Evolutionary conservation across 345 rosid genomes (phyloP).

Genomic region (Salix arbutifolia): DNA sequence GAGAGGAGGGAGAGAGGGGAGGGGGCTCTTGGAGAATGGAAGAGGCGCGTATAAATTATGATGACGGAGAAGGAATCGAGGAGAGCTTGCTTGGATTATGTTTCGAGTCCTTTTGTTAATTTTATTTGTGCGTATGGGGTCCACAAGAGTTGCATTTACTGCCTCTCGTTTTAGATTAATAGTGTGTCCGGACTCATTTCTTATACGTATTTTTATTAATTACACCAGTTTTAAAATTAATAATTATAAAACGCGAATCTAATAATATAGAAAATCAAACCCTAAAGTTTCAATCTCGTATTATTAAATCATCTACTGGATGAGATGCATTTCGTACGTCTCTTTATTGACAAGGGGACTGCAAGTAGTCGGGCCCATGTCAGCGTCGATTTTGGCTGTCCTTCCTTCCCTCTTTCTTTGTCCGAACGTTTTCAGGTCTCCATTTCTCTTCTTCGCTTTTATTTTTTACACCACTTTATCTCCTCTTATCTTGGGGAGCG

Average conservation of each 20-base stretch:
- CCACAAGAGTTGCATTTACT: neutral
- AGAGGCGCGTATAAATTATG: conserved; percentile 36
- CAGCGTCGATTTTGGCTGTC: conserved; percentile 25
- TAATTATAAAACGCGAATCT: too few species aligned
- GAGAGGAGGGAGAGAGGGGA: conserved; percentile 19
- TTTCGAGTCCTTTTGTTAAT: neutral
- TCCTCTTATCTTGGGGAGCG: conserved; percentile 35
- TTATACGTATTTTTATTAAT: too few species aligned
- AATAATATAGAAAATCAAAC: too few species aligned
- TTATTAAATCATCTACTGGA: neutral
- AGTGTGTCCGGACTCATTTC: too few species aligned
- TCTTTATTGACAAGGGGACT: neutral
- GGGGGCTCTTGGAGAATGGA: conserved; percentile 51
- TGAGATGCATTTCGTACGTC: conserved; percentile 18
- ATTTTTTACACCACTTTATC: neutral
- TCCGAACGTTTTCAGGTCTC: conserved; percentile 1
- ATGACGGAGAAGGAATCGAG: conserved; percentile 2
- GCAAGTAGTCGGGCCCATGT: conserved; percentile 28
- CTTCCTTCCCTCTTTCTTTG: neutral
- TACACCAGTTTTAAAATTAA: too few species aligned
- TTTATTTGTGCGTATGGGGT: neutral
- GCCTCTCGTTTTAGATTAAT: neutral
- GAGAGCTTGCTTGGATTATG: neutral
- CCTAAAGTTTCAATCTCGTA: too few species aligned
- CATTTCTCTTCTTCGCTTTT: neutral